Base-by-base conservation (phyloP, 768 basidiomycete species). In the Naganishia randhawae region DNA sequence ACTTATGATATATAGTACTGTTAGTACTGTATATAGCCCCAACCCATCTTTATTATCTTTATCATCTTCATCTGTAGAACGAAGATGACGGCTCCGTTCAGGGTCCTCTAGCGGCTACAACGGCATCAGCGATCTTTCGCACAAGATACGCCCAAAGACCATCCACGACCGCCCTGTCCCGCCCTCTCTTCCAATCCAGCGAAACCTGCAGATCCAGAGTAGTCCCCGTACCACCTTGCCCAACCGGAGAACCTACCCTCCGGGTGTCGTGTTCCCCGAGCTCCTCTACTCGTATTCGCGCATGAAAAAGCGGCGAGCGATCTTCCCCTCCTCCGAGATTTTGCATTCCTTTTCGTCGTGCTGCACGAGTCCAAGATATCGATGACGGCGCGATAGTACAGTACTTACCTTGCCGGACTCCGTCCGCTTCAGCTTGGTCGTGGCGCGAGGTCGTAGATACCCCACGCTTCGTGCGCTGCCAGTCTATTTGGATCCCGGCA, bases 91-190 rank as follows among this genome's bases (percentile, higher is more conserved):
- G 1, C 45, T 3, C 14, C n/a, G n/a, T 22, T 48, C 19, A 48
- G 8, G n/a, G 7, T 22, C 13, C n/a, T 48, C 25, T 22, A 19
- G 29, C 50, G 2, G 25, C 19, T 35, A 14, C 17, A 9, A 55
- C 54, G 19, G 57, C 57, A 64, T 68, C 67, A 25, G 52, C 67
- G 17, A 72, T 71, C 69, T 79, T 79, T n/a, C 63, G 68, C 22
- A 76, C 63, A 7, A 79, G 19, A 52, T 68, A 77, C 68, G 74
- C 72, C 76, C 76, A 79, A 0, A 79, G 63, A 1, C 63, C 63
- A 37, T 77, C 78, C 10, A 77, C 71, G 8, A 68, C 33, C 4
- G 51, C 35, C 27, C 76, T 25, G 64, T 77, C 75, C 37, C 45
- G 66, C 4, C 78, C 78, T 51, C 71, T 61, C 14, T 68, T 5